Evolutionary conservation across 179 eudicot genomes (phyloP).

Genomic region (Beta macrorhiza): DNA sequence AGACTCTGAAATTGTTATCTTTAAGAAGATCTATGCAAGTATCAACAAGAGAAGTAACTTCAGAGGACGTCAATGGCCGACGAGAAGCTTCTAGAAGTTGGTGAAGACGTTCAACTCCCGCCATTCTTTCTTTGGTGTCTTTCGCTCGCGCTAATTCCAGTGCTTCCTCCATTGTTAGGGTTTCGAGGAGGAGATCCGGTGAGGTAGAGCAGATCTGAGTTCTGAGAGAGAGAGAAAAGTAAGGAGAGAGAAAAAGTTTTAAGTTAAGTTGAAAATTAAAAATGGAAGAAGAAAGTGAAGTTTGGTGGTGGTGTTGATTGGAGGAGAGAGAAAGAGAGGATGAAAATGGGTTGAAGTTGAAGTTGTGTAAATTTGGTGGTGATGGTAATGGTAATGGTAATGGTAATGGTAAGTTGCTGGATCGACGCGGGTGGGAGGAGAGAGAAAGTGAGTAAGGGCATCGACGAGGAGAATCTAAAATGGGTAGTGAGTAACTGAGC

Average conservation of each 20-base stretch:
- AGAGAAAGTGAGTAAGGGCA: neutral
- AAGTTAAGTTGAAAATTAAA: neutral
- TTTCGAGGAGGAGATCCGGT: slow-evolving; percentile 14
- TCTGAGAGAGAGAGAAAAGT: neutral
- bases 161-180: slow-evolving; percentile 77
- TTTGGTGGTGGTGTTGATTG: neutral
- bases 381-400: neutral
- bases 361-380: neutral
- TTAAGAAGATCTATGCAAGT: slow-evolving; percentile 87
- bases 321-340: slow-evolving; percentile 7
- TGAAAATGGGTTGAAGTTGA: neutral
- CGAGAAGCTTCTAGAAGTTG: slow-evolving; percentile 85
- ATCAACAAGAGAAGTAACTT: slow-evolving; percentile 76
- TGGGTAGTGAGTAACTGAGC: neutral
- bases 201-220: no score
- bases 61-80: slow-evolving; percentile 63
- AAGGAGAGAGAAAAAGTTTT: neutral
- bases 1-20: slow-evolving; percentile 84
- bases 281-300: neutral
- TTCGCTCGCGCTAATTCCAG: slow-evolving; percentile 70
- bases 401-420: neutral
- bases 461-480: slow-evolving; percentile 22
- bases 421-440: neutral
- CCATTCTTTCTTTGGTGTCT: slow-evolving; percentile 96
- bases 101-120: slow-evolving; percentile 88